phyloP scores from a whole-genome alignment of 805 yeast genomes.

The Sugiyamaella mastotermitis region DNA sequence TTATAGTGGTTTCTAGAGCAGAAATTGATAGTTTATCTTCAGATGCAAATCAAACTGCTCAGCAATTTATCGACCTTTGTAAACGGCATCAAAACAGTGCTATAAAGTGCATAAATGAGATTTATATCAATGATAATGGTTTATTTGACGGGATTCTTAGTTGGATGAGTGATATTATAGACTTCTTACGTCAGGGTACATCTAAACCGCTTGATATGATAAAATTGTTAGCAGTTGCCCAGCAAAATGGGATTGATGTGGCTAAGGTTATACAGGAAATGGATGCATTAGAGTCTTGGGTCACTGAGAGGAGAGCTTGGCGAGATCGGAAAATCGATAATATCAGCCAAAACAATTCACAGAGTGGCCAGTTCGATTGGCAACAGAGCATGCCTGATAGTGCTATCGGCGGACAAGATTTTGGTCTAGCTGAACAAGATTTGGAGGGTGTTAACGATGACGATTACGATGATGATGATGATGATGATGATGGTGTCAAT shows the following conservation, averaged over 20 bases:
- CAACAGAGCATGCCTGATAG: constrained; percentile 38
- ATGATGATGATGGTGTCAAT: constrained; percentile 30
- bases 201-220: constrained; percentile 41
- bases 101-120: constrained; percentile 70
- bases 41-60: constrained; percentile 59
- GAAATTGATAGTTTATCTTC: constrained; percentile 45
- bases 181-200: constrained; percentile 56
- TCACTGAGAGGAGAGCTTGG: constrained; percentile 32
- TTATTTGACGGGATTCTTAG: constrained; percentile 63
- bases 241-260: constrained; percentile 18
- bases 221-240: constrained; percentile 17
- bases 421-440: constrained; percentile 39
- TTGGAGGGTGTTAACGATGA: too few relatives aligned
- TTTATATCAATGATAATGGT: constrained; percentile 72
- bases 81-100: constrained; percentile 67
- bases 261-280: constrained; percentile 34
- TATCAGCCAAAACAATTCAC: constrained; percentile 19
- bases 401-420: constrained; percentile 38
- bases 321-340: constrained; percentile 21
- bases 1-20: constrained; percentile 46
- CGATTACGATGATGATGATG: constrained; percentile 43
- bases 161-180: constrained; percentile 69
- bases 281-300: constrained; percentile 33
- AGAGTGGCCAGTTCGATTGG: constrained; percentile 36
- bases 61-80: constrained; percentile 57